A percentile compares a stretch with the other conserved stretches of the same genome.
phyloP scores from a whole-genome alignment of 1,284 basidiomycete genomes.

The Golubevia sp. region DNA sequence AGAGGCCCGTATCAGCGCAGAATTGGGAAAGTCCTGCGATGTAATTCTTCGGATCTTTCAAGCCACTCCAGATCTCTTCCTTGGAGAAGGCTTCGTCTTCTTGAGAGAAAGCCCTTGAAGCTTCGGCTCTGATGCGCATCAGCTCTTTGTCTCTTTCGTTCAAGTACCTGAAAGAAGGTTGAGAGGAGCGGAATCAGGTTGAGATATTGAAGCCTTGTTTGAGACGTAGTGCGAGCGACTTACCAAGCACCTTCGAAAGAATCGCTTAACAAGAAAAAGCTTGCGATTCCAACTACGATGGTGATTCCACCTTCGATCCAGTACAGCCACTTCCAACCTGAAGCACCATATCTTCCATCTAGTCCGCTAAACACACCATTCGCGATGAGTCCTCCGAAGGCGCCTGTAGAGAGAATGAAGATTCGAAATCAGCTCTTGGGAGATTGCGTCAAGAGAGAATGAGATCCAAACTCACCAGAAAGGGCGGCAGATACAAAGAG shows the following conservation, averaged over 20 bases:
- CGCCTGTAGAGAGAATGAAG: constrained; percentile 13
- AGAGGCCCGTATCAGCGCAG: constrained; percentile 35
- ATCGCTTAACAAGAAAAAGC: not conserved
- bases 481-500: constrained; percentile 46
- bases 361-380: constrained; percentile 20
- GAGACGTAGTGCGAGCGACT: too few relatives aligned
- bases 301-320: not conserved
- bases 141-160: constrained; percentile 19
- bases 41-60: constrained; percentile 28
- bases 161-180: not conserved
- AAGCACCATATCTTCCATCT: constrained; percentile 29
- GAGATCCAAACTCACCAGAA: constrained; percentile 1
- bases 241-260: not conserved
- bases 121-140: constrained; percentile 17
- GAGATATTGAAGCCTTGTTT: too few relatives aligned
- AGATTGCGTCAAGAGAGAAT: not conserved
- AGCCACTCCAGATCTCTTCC: constrained; percentile 22
- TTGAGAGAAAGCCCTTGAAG: constrained; percentile 33
- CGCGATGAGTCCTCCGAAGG: constrained; percentile 50
- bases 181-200: too few relatives aligned
- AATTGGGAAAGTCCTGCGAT: constrained; percentile 34
- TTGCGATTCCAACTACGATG: not conserved
- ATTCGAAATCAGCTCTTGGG: not conserved
- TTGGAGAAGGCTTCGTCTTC: constrained; percentile 34
- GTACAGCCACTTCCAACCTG: constrained; percentile 5